A percentile compares a stretch with the other conserved stretches of the same genome.
These are phyloP conservation scores for Artemisia argyi DNA, from an alignment of 129 eudicot genomes.

Conservation along the genomic window DNA sequence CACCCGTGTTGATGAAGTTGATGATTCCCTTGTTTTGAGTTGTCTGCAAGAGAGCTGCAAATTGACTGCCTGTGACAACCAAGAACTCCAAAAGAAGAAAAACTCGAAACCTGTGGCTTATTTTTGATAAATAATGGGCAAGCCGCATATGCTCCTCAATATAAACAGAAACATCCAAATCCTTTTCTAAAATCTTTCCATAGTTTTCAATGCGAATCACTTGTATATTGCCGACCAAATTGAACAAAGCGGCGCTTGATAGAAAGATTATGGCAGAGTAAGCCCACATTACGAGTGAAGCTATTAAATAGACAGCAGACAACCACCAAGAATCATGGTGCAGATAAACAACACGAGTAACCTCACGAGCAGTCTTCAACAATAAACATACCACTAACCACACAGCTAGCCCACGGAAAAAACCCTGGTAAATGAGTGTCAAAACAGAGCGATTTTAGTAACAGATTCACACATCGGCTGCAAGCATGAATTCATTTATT, in stretches of 20 bases:
- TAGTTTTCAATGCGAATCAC: constrained; percentile 67
- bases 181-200: constrained; percentile 56
- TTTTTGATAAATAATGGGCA: constrained; percentile 56
- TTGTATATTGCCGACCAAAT: constrained; percentile 61
- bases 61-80: constrained; percentile 56
- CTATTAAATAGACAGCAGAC: constrained; percentile 32
- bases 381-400: constrained; percentile 56
- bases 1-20: constrained; percentile 59
- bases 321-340: constrained; percentile 55
- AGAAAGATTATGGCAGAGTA: constrained; percentile 44
- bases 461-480: neutral
- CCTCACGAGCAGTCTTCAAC: constrained; percentile 52
- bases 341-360: constrained; percentile 39
- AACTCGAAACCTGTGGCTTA: constrained; percentile 70
- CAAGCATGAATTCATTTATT: neutral
- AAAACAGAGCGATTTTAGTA: neutral
- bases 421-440: constrained; percentile 32
- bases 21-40: constrained; percentile 47
- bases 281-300: constrained; percentile 51
- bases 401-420: constrained; percentile 36
- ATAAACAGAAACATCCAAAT: constrained; percentile 41
- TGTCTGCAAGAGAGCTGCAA: constrained; percentile 49
- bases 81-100: constrained; percentile 59
- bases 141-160: constrained; percentile 61
- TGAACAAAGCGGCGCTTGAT: constrained; percentile 54